Percentiles rank a stretch among this genome's conserved stretches.
These are phyloP conservation scores for Suhomyces kilbournensis DNA, from an alignment of 805 yeast species.

Conservation along the genomic window DNA sequence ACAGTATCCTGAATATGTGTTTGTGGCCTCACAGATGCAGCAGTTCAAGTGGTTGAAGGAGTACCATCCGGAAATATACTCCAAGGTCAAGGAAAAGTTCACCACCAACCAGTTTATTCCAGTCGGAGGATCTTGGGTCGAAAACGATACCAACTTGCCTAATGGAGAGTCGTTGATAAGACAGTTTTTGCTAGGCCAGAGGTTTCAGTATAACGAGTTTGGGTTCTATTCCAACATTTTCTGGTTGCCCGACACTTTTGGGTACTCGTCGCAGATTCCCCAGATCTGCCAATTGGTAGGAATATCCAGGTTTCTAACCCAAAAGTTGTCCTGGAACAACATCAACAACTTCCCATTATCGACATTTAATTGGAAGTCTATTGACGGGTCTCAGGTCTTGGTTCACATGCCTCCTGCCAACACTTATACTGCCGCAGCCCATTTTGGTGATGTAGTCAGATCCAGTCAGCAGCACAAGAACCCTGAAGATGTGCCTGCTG, in stretches of 20 bases:
- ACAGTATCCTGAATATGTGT: slow-evolving; percentile 86
- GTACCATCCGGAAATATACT: slow-evolving; percentile 81
- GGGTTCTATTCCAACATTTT: slow-evolving; percentile 72
- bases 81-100: slow-evolving; percentile 61
- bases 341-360: slow-evolving; percentile 86
- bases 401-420: slow-evolving; percentile 98
- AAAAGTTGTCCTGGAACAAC: slow-evolving; percentile 94
- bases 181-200: slow-evolving; percentile 87
- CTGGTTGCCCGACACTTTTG: slow-evolving; percentile 98
- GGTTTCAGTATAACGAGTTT: slow-evolving; percentile 76
- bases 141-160: slow-evolving; percentile 95
- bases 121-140: slow-evolving; percentile 98
- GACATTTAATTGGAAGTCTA: slow-evolving; percentile 92
- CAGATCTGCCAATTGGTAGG: slow-evolving; percentile 88
- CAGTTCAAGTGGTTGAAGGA: slow-evolving; percentile 88
- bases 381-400: slow-evolving; percentile 89
- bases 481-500: slow-evolving; percentile 73
- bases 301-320: slow-evolving; percentile 82
- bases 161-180: slow-evolving; percentile 86
- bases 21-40: slow-evolving; percentile 95
- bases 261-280: slow-evolving; percentile 93
- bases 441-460: slow-evolving; percentile 88
- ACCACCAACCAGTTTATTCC: slow-evolving; percentile 77
- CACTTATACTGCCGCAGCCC: slow-evolving; percentile 90
- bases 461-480: slow-evolving; percentile 81